Evolutionary conservation across 805 yeast species (phyloP).

Genomic region (Ogataea henricii): DNA sequence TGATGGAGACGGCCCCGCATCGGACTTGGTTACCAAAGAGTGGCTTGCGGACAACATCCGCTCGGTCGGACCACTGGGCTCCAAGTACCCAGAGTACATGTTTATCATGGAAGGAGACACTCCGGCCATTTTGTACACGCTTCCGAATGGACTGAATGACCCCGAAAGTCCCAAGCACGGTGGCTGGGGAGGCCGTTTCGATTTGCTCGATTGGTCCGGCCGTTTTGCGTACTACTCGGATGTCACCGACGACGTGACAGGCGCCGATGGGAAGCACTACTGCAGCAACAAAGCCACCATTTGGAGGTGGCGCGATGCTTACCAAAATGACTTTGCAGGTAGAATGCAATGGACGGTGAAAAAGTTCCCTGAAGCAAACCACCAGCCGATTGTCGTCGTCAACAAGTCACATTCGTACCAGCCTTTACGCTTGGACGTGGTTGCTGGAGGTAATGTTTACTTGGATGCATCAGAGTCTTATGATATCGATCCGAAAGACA

Average conservation of each 20-base stretch:
- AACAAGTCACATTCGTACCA: constrained; percentile 25
- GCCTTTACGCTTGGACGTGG: constrained; percentile 21
- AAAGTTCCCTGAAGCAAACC: constrained; percentile 27
- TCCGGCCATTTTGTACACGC: constrained; percentile 29
- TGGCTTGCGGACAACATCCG: constrained; percentile 30
- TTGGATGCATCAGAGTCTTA: constrained; percentile 30
- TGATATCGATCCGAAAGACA: constrained; percentile 25
- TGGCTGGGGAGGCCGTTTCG: constrained; percentile 40
- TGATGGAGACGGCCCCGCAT: constrained; percentile 33
- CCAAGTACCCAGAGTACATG: constrained; percentile 26
- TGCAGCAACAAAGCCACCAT: constrained; percentile 32
- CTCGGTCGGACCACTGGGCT: constrained; percentile 32
- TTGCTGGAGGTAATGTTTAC: constrained; percentile 17
- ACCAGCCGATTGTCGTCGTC: constrained; percentile 30
- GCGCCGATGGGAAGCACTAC: constrained; percentile 19
- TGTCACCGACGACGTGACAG: constrained; percentile 28
- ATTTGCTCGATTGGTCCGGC: constrained; percentile 24
- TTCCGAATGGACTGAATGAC: constrained; percentile 35
- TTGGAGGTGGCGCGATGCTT: constrained; percentile 39
- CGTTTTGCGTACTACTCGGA: constrained; percentile 27
- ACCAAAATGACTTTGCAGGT: constrained; percentile 34
- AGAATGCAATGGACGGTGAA: constrained; percentile 38
- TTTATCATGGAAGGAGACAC: constrained; percentile 38
- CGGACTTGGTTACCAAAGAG: constrained; percentile 26
- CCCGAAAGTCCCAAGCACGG: constrained; percentile 35